A percentile compares a stretch with the other conserved stretches of the same genome.
Evolutionary conservation across 1,284 basidiomycete species (phyloP).

Genomic region (Cryptococcus sp.): DNA sequence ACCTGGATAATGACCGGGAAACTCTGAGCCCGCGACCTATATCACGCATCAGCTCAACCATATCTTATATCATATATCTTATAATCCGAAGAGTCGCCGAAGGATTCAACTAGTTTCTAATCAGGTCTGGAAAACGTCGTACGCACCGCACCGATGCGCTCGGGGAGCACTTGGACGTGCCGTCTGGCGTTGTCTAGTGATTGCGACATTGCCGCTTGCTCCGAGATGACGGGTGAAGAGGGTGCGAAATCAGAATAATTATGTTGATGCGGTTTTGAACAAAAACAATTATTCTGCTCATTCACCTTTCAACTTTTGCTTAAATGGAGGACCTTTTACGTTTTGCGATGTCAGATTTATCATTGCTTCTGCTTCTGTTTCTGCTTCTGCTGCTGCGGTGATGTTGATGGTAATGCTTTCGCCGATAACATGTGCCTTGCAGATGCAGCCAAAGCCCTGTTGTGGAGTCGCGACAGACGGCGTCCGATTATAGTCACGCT

Average conservation of each 20-base stretch:
- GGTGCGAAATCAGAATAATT: neutral
- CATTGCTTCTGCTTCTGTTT: no score
- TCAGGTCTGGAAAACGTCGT: neutral
- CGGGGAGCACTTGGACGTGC: slow-evolving; percentile 66
- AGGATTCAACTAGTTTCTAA: neutral
- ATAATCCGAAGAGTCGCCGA: neutral
- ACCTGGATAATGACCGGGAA: slow-evolving; percentile 79
- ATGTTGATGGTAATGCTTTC: no score
- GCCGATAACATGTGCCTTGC: no score
- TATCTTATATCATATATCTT: neutral
- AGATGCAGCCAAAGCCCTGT: no score
- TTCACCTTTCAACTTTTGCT: slow-evolving; percentile 10
- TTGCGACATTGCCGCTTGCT: slow-evolving; percentile 18
- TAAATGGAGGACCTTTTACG: neutral
- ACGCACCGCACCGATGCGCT: slow-evolving; percentile 64
- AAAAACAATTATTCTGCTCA: neutral
- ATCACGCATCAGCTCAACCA: slow-evolving; percentile 3
- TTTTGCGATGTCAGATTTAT: no score
- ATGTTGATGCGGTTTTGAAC: neutral
- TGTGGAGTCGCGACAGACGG: no score
- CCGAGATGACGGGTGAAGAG: neutral
- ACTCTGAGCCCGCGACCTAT: slow-evolving; percentile 79
- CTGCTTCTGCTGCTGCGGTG: no score
- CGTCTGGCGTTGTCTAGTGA: slow-evolving; percentile 48
- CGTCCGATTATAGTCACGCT: no score